Base-by-base conservation (phyloP, 1,139 yeast species). In the Casaregolazyma suthepensis region DNA sequence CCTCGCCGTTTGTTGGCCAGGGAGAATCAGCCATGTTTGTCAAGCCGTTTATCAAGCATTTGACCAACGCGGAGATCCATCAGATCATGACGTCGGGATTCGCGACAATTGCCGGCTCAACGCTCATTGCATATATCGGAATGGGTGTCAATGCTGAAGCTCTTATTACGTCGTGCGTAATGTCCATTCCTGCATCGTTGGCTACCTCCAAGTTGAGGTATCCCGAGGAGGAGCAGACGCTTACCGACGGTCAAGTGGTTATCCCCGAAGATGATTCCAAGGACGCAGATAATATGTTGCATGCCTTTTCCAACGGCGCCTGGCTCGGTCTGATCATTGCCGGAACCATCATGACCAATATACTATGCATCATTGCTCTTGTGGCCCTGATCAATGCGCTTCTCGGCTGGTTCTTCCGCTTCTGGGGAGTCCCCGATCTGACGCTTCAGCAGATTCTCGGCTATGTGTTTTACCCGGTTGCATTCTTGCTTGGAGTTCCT, bases 101-200 rank as follows among this genome's bases (percentile, higher is more conserved):
- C 65, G 81, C 86, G 10, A 82, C 87, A 49, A 82, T 82, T 59
- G 78, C 86, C 2, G 87, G 87, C 37, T 80, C 85, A 1, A 86
- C 82, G 29, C 73, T 82, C 59, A 86, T 81, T 10, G 80, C 86
- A 10, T 82, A 82, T 63, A 81, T 82, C 61, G 82, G 83, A 3
- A 74, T 82, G 66, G 87, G 87, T 46, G 75, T 82, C 60, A 80
- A 80, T 60, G 76, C 87, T 1, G 85, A 81, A 64, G 86, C 86
- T 6, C 73, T 82, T 62, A 81, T 82, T 23, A 78, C 85, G 19
- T 79, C 85, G 26, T 82, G 87, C 74, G 84, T 82, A 56, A 82
- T 82, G 87, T 81, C 86, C 1, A 82, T 82, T 64, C 87, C 87
- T 5, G 84, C 85, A 31, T 79, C 85, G 9, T 71, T 82, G 57